Conservation (phyloP, 371 early-diverging fungal genomes). For the Apophysomyces ossiformis region DNA sequence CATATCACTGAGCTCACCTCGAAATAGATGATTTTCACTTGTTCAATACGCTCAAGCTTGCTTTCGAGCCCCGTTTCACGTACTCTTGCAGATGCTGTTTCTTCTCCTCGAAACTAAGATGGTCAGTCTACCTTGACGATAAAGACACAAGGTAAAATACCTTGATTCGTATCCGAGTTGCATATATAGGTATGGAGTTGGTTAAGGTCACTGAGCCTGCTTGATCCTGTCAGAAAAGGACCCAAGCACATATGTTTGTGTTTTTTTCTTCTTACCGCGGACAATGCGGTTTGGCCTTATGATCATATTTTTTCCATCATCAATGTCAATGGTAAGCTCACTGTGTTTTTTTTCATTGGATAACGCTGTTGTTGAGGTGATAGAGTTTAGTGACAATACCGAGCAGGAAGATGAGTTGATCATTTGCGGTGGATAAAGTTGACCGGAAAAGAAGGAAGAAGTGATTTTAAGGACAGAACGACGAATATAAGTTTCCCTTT, state of each 20-base stretch:
- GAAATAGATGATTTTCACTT: conserved; percentile 46
- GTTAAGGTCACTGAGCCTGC: conserved; percentile 39
- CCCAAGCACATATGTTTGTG: background rate
- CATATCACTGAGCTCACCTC: conserved; percentile 40
- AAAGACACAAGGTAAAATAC: conserved; percentile 16
- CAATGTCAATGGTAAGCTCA: conserved; percentile 35
- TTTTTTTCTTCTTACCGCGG: conserved; percentile 26
- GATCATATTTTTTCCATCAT: conserved; percentile 46
- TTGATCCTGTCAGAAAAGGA: background rate
- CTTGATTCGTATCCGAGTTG: conserved; percentile 43
- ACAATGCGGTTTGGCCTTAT: conserved; percentile 47
- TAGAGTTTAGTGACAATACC: background rate
- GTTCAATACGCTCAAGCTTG: conserved; percentile 29
- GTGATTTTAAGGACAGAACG: background rate
- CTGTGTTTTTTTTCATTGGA: background rate
- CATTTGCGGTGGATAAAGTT: background rate
- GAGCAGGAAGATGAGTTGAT: background rate
- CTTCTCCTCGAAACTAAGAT: conserved; percentile 50
- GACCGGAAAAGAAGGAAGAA: background rate
- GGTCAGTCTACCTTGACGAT: background rate
- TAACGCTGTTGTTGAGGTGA: background rate
- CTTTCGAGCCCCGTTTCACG: conserved; percentile 27
- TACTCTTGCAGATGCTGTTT: conserved; percentile 35
- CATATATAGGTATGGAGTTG: conserved; percentile 32
- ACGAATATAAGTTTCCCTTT: background rate